Base-by-base conservation (phyloP, 495 filamentous ascomycete species). In the Geopyxis carbonaria region DNA sequence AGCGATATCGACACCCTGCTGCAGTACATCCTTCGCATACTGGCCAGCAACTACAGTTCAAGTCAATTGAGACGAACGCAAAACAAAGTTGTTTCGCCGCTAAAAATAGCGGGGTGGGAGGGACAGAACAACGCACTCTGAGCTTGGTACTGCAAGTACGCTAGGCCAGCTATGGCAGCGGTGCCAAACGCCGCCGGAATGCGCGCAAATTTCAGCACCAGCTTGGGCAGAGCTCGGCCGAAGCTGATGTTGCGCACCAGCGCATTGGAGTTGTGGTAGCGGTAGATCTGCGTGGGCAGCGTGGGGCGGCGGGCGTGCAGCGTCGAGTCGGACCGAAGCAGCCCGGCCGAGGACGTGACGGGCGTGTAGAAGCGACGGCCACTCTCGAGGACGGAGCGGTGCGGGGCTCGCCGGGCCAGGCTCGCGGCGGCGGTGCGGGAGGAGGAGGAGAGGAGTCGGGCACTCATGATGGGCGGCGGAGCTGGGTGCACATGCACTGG, bases 101-200 rank as follows among this genome's bases (percentile, higher is more conserved):
- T n/a, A n/a, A n/a, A n/a, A n/a, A n/a, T n/a, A n/a, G n/a, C n/a
- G n/a, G 43, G 27, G 2, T 31, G 18, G 34, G 38, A 13, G 23
- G 29, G 9, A 40, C 10, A 8, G 7, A 25, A 5, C 20, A 28
- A 66, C 82, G 54, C 69, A 91, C 82, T 80, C 35, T 76, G 76
- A 45, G 89, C 87, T 61, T 95, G 91, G 58, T 95, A 94, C 57
- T 99, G 89, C 22, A 99, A 51, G 67, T 93, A 99, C 29, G 81
- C 81, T 22, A 89, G 55, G 3, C 81, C 80, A 5, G 80, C 84
- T 55, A 99, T 69, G 60, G 78, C 80, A 30, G 80, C 75, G 29
- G 80, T 84, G 23, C 86, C 89, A 56, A 92, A 84, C 61, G 93
- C 73, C 42, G 91, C 87, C 19, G 89, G 89, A 34, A 94, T 61